Conservation (phyloP, 2,329 filamentous ascomycete genomes). For the Stachybotrys elegans region DNA sequence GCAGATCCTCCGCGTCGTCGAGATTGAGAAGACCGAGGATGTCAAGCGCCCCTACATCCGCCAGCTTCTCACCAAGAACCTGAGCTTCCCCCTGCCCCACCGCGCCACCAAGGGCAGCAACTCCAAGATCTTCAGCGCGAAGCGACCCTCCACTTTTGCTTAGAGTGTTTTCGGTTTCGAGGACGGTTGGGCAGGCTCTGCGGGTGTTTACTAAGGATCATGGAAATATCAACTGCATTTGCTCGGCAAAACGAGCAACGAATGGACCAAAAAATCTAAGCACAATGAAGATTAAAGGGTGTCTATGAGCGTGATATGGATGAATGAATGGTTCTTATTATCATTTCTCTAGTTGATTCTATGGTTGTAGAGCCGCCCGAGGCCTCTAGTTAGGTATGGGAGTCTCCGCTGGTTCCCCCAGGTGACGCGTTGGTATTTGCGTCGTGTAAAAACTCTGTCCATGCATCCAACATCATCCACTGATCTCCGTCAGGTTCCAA, state of each 20-base stretch:
- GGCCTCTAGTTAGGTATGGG: constrained; percentile 14
- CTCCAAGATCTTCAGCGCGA: constrained; percentile 91
- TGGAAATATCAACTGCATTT: constrained; percentile 56
- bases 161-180: constrained; percentile 60
- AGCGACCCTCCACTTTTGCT: constrained; percentile 95
- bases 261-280: constrained; percentile 35
- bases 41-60: constrained; percentile 99
- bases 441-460: constrained; percentile 40
- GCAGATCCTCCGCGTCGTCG: constrained; percentile 96
- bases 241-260: constrained; percentile 44
- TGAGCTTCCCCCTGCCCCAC: constrained; percentile 98
- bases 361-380: too few relatives aligned
- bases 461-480: constrained; percentile 28
- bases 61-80: constrained; percentile 91
- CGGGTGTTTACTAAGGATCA: constrained; percentile 58
- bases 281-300: constrained; percentile 16
- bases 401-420: constrained; percentile 14
- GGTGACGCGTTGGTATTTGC: constrained; percentile 29
- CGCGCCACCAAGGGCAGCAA: constrained; percentile 76
- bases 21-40: constrained; percentile 90
- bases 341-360: too few relatives aligned
- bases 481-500: constrained; percentile 16
- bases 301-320: too few relatives aligned
- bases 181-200: constrained; percentile 49
- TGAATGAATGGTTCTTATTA: too few relatives aligned